Base-by-base conservation (phyloP, 225 moss, liverwort and hornwort genomes). In the Pleurozium schreberi region DNA sequence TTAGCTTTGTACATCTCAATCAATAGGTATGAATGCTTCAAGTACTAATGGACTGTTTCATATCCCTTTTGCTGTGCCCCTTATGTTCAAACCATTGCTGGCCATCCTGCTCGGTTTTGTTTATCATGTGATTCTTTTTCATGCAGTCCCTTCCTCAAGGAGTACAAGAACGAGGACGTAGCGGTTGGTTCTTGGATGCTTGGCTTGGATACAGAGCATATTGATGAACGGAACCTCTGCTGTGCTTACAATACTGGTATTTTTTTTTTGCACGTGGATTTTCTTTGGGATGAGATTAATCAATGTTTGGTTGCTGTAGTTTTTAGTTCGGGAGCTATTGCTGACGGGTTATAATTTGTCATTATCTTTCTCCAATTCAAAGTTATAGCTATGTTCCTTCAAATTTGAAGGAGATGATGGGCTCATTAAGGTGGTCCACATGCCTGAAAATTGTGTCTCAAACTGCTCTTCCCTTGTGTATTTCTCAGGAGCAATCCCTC, bases 171-270 rank as follows among this genome's bases (percentile, higher is more conserved):
- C 38, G 99, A 99, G 91, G 99, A 99, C 82, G 95, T 99, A 45
- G 91, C 99, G 49, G 96, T 99, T 73, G 99, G 99, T 83, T 90
- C 95, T 81, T 99, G 99, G 99, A 93, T 99, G 96, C 94, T 99
- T 91, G 97, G 99, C 88, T 93, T 99, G 87, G 93, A 96, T 47
- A 87, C 94, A 80, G 95, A 95, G 68, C 95, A 96, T 88, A 87
- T 97, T 65, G 96, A 99, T 89, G 97, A 97, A 84, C 95, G 96
- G 82, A 96, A 90, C 71, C 93, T 99, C 88, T 99, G 99, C 91
- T 99, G 99, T 90, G 77, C 94, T 74, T 80, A 86, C 55, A 93
- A 91, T 89, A 95, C 95, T 79, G 99, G 99, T 99, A 83, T 79
- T 16, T 83, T 89, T 53, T 60, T 62, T 68, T 50, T 88, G n/a